phyloP scores from a whole-genome alignment of 2,329 filamentous ascomycete genomes.

The Neofusicoccum kwambonambiense region DNA sequence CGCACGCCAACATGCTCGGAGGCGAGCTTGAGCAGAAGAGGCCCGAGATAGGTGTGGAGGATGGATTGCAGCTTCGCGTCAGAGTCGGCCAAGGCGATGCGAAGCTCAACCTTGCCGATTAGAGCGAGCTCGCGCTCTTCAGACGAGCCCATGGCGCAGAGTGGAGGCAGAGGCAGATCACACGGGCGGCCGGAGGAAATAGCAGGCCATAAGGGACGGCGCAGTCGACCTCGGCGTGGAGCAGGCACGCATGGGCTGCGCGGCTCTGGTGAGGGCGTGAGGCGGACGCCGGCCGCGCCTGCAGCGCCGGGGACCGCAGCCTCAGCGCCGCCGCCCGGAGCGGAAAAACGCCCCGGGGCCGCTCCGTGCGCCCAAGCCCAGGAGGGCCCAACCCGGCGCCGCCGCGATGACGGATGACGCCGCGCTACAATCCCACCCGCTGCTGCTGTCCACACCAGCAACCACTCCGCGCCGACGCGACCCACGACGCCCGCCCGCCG shows the following conservation, averaged over 20 bases:
- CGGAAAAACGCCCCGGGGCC: background rate
- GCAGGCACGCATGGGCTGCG: constrained; percentile 13
- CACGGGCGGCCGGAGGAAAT: constrained; percentile 5
- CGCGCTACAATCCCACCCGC: background rate
- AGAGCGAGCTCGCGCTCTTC: constrained; percentile 77
- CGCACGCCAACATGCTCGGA: constrained; percentile 79
- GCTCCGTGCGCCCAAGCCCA: too few relatives aligned
- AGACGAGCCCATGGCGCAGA: constrained; percentile 34
- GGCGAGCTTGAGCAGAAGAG: constrained; percentile 80
- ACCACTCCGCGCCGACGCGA: too few relatives aligned
- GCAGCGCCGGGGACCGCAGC: background rate
- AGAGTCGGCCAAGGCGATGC: constrained; percentile 77
- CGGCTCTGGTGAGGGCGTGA: constrained; percentile 14
- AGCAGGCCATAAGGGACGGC: constrained; percentile 3
- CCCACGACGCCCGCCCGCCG: background rate
- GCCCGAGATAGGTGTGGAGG: constrained; percentile 74
- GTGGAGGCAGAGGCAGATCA: constrained; percentile 4
- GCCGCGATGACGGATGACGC: background rate
- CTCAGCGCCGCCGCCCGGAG: background rate
- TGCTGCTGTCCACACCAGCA: too few relatives aligned
- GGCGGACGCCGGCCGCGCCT: background rate
- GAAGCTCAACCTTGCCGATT: constrained; percentile 80
- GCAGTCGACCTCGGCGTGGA: background rate
- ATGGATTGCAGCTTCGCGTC: constrained; percentile 79
- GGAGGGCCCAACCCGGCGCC: too few relatives aligned